Base-by-base conservation (phyloP, 805 yeast genomes). In the Starmerella roubikii region DNA sequence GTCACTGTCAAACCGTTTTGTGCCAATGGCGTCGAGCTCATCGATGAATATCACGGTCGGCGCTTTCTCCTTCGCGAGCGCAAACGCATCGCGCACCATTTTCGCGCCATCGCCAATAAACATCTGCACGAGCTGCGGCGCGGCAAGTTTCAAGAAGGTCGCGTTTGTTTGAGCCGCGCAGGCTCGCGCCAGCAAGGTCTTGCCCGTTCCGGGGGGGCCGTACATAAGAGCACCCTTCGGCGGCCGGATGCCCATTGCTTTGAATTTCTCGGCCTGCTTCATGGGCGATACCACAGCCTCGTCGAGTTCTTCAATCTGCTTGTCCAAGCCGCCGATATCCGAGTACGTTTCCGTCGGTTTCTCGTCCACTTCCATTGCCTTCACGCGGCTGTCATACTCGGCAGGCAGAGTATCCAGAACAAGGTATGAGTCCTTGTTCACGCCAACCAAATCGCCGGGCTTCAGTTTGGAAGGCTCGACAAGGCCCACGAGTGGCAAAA, bases 131-230 rank as follows among this genome's bases (percentile, higher is more conserved):
- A 91, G 74, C 62, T 91, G 98, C 8, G 98, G 95, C 27, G 97
- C 99, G 1, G 96, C 97, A 40, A 91, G 71, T 57, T 93, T 83
- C 57, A 91, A 69, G 59, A 91, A 91, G 0, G 98, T 91, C 13
- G 98, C 98, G 61, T 86, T 85, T 1, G 97, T 83, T 61, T 91
- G 97, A 39, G 96, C 95, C 19, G 99, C 99, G 65, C 96, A 93
- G 1, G 98, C 98, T 59, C 95, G 77, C 9, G 99, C 99, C 50
- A 91, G 69, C 45, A 91, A 67, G 2, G 98, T 91, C 63, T 91
- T 91, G 60, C 99, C 99, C 1, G 98, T 91, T 60, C 99, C 99
- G 38, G 99, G 99, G 8, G 99, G 97, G 27, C 99, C 99, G 58
- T 91, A 91, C 86, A 91, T 84, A 38, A 91, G 68, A 3, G 95